phyloP scores from a whole-genome alignment of 371 early-diverging fungal species.

The Mucor circinelloides region DNA sequence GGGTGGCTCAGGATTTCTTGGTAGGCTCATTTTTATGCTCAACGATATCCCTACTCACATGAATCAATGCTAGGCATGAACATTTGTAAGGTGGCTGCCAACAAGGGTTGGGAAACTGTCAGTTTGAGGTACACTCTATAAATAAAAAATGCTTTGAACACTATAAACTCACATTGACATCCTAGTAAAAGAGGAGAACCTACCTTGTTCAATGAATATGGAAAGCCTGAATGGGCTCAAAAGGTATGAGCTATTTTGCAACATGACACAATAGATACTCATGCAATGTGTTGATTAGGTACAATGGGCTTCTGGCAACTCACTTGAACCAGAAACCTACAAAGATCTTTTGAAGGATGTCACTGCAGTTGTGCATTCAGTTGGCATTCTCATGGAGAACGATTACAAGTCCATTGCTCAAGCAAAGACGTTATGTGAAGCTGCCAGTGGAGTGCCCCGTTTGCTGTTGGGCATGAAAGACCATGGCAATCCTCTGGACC shows the following conservation, averaged over 20 bases:
- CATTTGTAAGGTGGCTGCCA: slow-evolving; percentile 66
- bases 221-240: slow-evolving; percentile 45
- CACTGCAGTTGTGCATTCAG: slow-evolving; percentile 71
- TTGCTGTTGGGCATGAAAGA: slow-evolving; percentile 37
- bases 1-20: slow-evolving; percentile 75
- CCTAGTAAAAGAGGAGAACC: slow-evolving; percentile 59
- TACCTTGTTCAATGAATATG: slow-evolving; percentile 27
- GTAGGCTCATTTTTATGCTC: slow-evolving; percentile 24
- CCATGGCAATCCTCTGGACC: slow-evolving; percentile 51
- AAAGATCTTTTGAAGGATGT: slow-evolving; percentile 56
- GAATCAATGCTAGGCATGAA: slow-evolving; percentile 39
- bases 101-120: slow-evolving; percentile 74
- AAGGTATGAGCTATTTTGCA: slow-evolving; percentile 26
- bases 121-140: slow-evolving; percentile 62
- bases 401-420: slow-evolving; percentile 69
- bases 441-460: slow-evolving; percentile 24
- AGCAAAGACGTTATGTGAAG: slow-evolving; percentile 49
- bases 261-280: neutral
- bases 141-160: neutral
- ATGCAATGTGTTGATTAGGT: slow-evolving; percentile 31
- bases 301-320: slow-evolving; percentile 70
- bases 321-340: slow-evolving; percentile 63
- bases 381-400: slow-evolving; percentile 72
- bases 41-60: neutral
- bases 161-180: neutral